Conservation (phyloP, 352 stramenopile species). For the Globisporangium iwayamae region DNA sequence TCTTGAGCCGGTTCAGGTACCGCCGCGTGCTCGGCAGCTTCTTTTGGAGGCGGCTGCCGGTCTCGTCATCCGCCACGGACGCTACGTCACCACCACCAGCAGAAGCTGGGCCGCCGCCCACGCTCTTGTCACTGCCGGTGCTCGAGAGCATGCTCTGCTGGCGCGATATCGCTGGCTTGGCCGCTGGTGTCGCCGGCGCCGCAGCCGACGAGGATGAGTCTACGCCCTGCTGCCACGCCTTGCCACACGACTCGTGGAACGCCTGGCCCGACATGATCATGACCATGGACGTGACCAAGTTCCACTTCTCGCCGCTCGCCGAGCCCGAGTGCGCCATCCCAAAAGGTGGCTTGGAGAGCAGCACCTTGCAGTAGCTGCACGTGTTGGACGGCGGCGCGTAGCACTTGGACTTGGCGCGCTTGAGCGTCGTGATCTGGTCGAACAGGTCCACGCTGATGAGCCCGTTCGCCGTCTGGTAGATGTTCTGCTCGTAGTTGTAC, state of each 20-base stretch:
- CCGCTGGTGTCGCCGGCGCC: not conserved
- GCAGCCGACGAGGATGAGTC: constrained; percentile 28
- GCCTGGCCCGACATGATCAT: constrained; percentile 72
- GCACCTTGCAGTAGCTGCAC: constrained; percentile 79
- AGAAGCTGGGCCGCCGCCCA: constrained; percentile 22
- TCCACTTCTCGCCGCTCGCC: constrained; percentile 74
- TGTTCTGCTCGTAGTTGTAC: constrained; percentile 90
- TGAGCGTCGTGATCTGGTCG: constrained; percentile 80
- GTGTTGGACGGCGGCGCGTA: constrained; percentile 73
- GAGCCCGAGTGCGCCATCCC: constrained; percentile 77
- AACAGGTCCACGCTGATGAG: constrained; percentile 83
- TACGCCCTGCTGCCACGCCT: constrained; percentile 79
- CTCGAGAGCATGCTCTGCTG: constrained; percentile 33
- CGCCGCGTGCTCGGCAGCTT: constrained; percentile 78
- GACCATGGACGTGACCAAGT: constrained; percentile 80
- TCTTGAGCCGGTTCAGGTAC: constrained; percentile 80
- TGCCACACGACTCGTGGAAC: constrained; percentile 86
- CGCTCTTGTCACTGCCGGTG: constrained; percentile 23
- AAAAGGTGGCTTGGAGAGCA: constrained; percentile 79
- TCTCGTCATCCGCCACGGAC: constrained; percentile 38
- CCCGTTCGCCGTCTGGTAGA: constrained; percentile 83
- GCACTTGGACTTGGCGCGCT: constrained; percentile 64
- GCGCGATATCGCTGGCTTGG: constrained; percentile 28
- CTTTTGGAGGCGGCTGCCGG: constrained; percentile 52
- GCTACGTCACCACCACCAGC: not conserved